phyloP scores from a whole-genome alignment of 208 protist genomes.

The Trypanosoma vivax region DNA sequence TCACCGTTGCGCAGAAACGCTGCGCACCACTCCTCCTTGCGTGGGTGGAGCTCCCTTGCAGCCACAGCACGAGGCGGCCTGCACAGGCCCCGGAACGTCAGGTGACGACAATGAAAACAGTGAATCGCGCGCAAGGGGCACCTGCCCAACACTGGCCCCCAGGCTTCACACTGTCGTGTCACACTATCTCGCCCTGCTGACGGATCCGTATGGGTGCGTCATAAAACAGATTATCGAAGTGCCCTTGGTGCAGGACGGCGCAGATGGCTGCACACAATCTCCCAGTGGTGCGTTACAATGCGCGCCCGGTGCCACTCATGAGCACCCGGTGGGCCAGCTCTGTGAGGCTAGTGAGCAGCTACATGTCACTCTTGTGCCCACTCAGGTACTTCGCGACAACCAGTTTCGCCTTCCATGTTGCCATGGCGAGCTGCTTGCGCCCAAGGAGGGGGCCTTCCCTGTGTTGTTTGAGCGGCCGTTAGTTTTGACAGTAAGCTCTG shows the following conservation, averaged over 20 bases:
- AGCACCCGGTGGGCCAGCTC: background rate
- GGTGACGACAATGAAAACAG: background rate
- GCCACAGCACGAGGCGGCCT: background rate
- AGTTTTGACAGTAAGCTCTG: conserved; percentile 39
- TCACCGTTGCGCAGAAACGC: background rate
- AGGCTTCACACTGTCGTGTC: background rate
- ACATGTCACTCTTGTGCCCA: conserved; percentile 29
- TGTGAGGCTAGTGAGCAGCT: conserved; percentile 3
- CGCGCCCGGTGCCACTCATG: background rate
- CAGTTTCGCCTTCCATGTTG: conserved; percentile 60
- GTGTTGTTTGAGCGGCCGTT: conserved; percentile 50
- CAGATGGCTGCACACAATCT: background rate
- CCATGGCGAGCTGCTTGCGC: conserved; percentile 26
- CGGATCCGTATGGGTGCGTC: conserved; percentile 16
- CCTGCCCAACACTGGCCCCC: no score
- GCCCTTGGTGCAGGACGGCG: conserved; percentile 8
- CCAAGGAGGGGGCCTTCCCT: conserved; percentile 16
- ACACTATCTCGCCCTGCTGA: conserved; percentile 24
- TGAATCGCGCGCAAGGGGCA: no score
- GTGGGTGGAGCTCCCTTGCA: no score
- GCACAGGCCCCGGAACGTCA: background rate
- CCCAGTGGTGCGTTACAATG: background rate
- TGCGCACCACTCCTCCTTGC: no score
- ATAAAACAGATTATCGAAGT: conserved; percentile 53
- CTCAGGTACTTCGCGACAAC: conserved; percentile 23